Evolutionary conservation across 2,329 filamentous ascomycete genomes (phyloP).

Genomic region (Apiospora pterosperma): DNA sequence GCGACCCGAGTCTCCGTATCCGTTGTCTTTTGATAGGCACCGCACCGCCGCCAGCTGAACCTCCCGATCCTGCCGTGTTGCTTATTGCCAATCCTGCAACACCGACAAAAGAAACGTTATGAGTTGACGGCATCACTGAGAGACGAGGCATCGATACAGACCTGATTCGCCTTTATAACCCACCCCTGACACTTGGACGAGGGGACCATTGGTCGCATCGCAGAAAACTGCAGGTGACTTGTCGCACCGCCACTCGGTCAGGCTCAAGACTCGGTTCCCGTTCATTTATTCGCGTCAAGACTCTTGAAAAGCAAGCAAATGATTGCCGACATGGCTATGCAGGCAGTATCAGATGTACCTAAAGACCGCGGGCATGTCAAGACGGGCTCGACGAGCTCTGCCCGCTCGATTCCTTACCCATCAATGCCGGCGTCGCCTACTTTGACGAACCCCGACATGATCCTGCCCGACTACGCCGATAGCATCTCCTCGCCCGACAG

Average conservation of each 20-base stretch:
- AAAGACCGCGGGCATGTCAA: not conserved
- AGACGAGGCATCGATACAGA: not conserved
- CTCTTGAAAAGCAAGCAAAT: not conserved
- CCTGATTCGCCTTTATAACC: not conserved
- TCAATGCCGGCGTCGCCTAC: slow-evolving; percentile 71
- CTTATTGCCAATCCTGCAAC: not conserved
- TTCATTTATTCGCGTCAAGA: not conserved
- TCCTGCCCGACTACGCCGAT: slow-evolving; percentile 70
- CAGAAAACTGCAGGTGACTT: not conserved
- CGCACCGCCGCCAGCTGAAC: not conserved
- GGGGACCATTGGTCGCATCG: not conserved
- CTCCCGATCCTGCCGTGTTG: not conserved
- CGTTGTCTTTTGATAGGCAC: not conserved
- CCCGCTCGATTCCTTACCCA: not conserved
- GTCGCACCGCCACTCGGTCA: not conserved
- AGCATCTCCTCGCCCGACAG: slow-evolving; percentile 50
- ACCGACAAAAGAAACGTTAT: not conserved
- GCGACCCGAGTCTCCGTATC: not conserved
- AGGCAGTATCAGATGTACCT: not conserved
- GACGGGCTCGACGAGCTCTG: not conserved
- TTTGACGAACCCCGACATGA: slow-evolving; percentile 92
- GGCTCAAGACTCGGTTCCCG: not conserved
- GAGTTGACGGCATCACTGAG: not conserved
- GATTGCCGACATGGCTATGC: not conserved
- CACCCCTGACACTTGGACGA: not conserved